phyloP scores from a whole-genome alignment of 345 rosid species.

The Hypericum androsaemum region DNA sequence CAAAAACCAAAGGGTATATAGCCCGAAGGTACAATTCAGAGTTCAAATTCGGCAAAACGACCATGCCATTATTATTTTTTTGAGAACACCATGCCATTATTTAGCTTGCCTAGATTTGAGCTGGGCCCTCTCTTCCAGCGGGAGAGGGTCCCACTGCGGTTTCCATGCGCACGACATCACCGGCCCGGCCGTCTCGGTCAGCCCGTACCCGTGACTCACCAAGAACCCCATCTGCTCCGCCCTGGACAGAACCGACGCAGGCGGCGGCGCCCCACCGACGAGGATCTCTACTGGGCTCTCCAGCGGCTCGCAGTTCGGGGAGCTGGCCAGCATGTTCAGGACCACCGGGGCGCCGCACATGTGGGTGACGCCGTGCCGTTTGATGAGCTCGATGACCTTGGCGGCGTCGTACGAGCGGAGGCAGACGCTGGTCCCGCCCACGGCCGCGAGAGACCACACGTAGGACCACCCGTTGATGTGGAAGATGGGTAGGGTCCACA shows the following conservation, averaged over 20 bases:
- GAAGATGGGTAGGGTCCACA: conserved; percentile 22
- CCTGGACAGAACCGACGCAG: conserved; percentile 12
- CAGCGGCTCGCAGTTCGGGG: not conserved
- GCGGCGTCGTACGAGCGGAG: conserved; percentile 8
- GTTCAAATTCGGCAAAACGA: no score
- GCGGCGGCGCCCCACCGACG: conserved; percentile 20
- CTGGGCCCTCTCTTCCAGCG: conserved; percentile 10
- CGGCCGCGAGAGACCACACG: conserved; percentile 17
- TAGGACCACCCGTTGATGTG: conserved; percentile 21
- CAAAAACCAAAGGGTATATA: no score
- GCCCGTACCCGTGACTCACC: conserved; percentile 19
- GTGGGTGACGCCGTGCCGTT: conserved; percentile 14
- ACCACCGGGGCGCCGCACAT: conserved; percentile 23
- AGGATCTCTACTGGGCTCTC: conserved; percentile 9
- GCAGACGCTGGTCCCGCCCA: conserved; percentile 18
- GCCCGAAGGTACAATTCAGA: no score
- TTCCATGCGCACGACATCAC: conserved; percentile 18
- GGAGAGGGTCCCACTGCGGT: conserved; percentile 12
- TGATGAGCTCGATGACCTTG: conserved; percentile 4
- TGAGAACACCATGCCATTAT: no score
- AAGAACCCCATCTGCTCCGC: conserved; percentile 13
- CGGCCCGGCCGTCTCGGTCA: conserved; percentile 16
- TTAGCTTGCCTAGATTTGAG: conserved; percentile 7
- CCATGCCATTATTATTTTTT: no score
- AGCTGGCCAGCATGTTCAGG: conserved; percentile 14